These are phyloP conservation scores for Sporothrix protearum DNA, from an alignment of 2,329 filamentous ascomycete species.

Conservation along the genomic window DNA sequence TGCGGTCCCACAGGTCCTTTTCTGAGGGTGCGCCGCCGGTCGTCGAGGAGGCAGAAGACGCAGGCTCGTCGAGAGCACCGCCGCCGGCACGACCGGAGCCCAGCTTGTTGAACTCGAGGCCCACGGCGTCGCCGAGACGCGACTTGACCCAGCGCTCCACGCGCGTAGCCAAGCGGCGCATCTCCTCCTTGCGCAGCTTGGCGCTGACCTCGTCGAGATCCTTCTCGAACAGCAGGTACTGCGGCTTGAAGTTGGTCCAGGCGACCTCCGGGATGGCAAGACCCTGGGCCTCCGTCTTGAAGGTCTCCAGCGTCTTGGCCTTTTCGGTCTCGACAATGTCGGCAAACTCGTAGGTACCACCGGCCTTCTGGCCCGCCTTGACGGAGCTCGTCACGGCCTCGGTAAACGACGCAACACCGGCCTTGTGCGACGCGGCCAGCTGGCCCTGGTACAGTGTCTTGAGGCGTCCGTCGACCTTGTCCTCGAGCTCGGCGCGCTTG, in stretches of 20 bases:
- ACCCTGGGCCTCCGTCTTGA: conserved; percentile 70
- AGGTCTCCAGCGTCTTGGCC: conserved; percentile 67
- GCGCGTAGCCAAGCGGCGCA: conserved; percentile 84
- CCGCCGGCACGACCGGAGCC: conserved; percentile 81
- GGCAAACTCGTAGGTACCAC: conserved; percentile 87
- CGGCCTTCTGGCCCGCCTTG: conserved; percentile 89
- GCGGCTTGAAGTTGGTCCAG: conserved; percentile 85
- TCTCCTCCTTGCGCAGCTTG: conserved; percentile 86
- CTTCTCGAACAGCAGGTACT: conserved; percentile 76
- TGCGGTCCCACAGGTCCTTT: conserved; percentile 90
- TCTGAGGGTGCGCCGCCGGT: conserved; percentile 68
- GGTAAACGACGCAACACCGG: conserved; percentile 76
- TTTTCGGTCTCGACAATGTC: conserved; percentile 87
- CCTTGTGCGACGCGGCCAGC: conserved; percentile 82
- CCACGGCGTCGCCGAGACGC: conserved; percentile 79
- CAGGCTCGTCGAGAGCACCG: conserved; percentile 67
- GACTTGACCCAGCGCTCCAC: conserved; percentile 93
- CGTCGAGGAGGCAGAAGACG: background rate
- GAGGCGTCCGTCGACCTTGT: conserved; percentile 81
- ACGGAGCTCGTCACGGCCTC: conserved; percentile 83
- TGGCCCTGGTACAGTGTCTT: conserved; percentile 89
- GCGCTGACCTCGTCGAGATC: conserved; percentile 86
- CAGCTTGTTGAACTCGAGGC: conserved; percentile 92
- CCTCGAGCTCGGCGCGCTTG: conserved; percentile 79
- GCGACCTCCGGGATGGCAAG: conserved; percentile 72